Conservation (phyloP, 1,139 yeast species). For the Candida pseudoviswanathii region DNA sequence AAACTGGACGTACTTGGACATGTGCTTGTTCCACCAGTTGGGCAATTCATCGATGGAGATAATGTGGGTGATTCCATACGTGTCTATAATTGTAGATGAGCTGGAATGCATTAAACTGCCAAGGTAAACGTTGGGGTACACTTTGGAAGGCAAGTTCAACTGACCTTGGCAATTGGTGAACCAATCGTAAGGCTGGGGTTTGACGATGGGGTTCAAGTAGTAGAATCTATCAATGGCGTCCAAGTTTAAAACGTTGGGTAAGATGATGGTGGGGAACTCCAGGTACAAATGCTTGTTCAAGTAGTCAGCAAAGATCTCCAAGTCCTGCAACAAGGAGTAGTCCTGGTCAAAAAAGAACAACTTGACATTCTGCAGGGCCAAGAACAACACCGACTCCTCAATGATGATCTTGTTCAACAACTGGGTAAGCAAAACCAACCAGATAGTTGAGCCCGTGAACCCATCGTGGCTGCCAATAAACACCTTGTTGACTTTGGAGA, state of each 20-base stretch:
- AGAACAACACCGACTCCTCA: conserved; percentile 27
- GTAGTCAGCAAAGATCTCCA: conserved; percentile 32
- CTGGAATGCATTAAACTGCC: conserved; percentile 42
- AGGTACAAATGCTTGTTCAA: conserved; percentile 9
- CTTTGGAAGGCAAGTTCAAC: conserved; percentile 41
- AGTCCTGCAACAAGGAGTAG: conserved; percentile 31
- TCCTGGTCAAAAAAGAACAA: conserved; percentile 38
- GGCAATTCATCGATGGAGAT: conserved; percentile 45
- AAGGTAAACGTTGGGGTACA: conserved; percentile 31
- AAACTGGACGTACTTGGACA: conserved; percentile 19
- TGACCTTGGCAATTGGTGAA: conserved; percentile 30
- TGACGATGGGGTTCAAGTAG: conserved; percentile 6
- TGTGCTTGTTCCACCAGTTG: conserved; percentile 27
- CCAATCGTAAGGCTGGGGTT: conserved; percentile 31
- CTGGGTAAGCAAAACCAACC: conserved; percentile 29
- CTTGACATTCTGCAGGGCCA: conserved; percentile 21
- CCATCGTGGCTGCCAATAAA: conserved; percentile 44
- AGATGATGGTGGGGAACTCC: conserved; percentile 13
- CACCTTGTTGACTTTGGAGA: conserved; percentile 24
- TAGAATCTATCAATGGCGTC: conserved; percentile 10
- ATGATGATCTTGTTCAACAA: conserved; percentile 22
- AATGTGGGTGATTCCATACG: conserved; percentile 27
- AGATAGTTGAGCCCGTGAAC: conserved; percentile 40
- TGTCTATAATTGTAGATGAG: conserved; percentile 31
- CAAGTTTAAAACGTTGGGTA: conserved; percentile 9